A percentile compares a stretch with the other conserved stretches of the same genome.
Evolutionary conservation across 768 basidiomycete genomes (phyloP).

Genomic region (Russula earlei): DNA sequence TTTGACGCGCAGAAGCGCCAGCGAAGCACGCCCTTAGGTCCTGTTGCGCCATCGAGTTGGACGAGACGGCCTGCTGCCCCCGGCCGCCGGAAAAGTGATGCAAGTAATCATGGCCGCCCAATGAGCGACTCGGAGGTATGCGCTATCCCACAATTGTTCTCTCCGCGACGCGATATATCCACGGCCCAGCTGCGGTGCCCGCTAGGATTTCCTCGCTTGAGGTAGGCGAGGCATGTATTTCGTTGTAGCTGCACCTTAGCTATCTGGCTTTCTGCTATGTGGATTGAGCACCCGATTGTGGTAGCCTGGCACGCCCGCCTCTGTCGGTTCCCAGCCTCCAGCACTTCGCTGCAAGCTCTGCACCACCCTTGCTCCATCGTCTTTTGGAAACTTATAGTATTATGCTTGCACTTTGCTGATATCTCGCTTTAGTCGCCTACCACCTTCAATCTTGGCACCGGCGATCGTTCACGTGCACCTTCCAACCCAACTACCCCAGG

Average conservation of each 20-base stretch:
- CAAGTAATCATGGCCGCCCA: conserved; percentile 41
- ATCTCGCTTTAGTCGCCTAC: conserved; percentile 32
- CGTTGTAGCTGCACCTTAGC: background rate
- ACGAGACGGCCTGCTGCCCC: conserved; percentile 58
- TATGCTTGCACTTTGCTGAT: conserved; percentile 24
- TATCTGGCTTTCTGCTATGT: background rate
- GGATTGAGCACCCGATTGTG: background rate
- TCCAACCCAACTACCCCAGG: conserved; percentile 53
- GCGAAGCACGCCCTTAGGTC: conserved; percentile 53
- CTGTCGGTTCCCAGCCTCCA: background rate
- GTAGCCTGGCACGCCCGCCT: background rate
- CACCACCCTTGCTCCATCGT: background rate
- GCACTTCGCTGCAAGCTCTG: background rate
- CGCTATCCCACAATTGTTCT: background rate
- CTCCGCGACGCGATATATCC: background rate
- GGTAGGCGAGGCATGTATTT: background rate
- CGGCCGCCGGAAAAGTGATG: conserved; percentile 61
- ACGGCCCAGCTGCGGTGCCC: too few relatives aligned
- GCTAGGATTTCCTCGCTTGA: background rate
- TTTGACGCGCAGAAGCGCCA: conserved; percentile 66
- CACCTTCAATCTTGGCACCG: conserved; percentile 35
- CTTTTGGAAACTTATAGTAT: background rate
- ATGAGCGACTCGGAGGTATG: conserved; percentile 69
- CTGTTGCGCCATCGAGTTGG: conserved; percentile 68
- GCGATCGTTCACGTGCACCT: conserved; percentile 49